These are phyloP conservation scores for Lophiotrema nucula DNA, from an alignment of 495 filamentous ascomycete genomes.

Conservation along the genomic window DNA sequence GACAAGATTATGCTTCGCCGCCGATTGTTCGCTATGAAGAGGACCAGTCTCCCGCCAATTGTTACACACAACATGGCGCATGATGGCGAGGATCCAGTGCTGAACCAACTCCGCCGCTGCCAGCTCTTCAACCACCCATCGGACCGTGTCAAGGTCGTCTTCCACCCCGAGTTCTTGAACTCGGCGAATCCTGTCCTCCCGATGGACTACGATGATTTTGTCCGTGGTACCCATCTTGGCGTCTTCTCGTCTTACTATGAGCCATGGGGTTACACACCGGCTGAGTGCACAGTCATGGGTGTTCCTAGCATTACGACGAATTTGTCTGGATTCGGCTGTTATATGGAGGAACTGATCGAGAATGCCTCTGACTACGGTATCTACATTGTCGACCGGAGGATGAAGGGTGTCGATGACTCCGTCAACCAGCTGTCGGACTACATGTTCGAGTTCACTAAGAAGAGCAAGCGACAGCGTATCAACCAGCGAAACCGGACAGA, in stretches of 20 bases:
- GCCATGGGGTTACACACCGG: slow-evolving; percentile 97
- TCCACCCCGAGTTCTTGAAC: slow-evolving; percentile 97
- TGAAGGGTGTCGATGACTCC: slow-evolving; percentile 94
- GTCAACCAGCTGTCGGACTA: slow-evolving; percentile 89
- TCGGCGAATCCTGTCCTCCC: slow-evolving; percentile 93
- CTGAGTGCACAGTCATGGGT: slow-evolving; percentile 98
- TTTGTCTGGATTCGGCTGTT: slow-evolving; percentile 95
- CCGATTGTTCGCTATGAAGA: slow-evolving; percentile 93
- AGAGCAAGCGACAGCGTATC: slow-evolving; percentile 93
- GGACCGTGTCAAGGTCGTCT: slow-evolving; percentile 95
- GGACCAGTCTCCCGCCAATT: slow-evolving; percentile 83
- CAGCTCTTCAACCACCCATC: slow-evolving; percentile 94
- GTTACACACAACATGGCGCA: slow-evolving; percentile 99
- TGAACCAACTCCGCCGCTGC: slow-evolving; percentile 94
- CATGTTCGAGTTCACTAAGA: slow-evolving; percentile 94
- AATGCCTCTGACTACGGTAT: slow-evolving; percentile 98
- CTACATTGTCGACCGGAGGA: slow-evolving; percentile 94
- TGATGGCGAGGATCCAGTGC: slow-evolving; percentile 86
- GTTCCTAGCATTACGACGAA: slow-evolving; percentile 98
- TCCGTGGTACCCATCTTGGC: slow-evolving; percentile 91
- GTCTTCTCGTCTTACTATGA: slow-evolving; percentile 98
- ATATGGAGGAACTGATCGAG: slow-evolving; percentile 99
- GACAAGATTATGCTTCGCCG: slow-evolving; percentile 92
- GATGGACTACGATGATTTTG: slow-evolving; percentile 97
- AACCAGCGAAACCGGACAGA: slow-evolving; percentile 99